These are phyloP conservation scores for Agroathelia rolfsii DNA, from an alignment of 1,284 basidiomycete genomes.

Conservation along the genomic window DNA sequence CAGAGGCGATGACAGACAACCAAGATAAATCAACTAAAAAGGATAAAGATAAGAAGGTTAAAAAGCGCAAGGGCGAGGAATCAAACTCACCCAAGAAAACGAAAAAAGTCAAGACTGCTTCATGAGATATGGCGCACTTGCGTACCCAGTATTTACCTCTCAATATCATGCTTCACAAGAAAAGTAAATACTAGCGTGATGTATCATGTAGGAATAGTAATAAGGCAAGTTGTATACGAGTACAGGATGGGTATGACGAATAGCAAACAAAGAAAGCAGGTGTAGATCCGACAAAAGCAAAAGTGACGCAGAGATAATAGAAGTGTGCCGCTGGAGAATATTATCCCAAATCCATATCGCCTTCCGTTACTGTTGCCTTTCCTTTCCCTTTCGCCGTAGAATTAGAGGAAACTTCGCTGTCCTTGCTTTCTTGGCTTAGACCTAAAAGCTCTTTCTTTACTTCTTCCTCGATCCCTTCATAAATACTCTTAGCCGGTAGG, in stretches of 20 bases:
- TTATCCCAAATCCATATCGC: conserved; percentile 49
- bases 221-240: conserved; percentile 15
- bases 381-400: conserved; percentile 20
- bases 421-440: conserved; percentile 8
- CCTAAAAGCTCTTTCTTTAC: conserved; percentile 22
- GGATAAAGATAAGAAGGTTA: conserved; percentile 26
- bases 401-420: too few relatives aligned
- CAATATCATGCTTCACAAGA: conserved; percentile 9
- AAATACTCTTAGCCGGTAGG: conserved; percentile 66
- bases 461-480: conserved; percentile 62
- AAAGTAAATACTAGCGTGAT: conserved; percentile 10
- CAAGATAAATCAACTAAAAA: conserved; percentile 12
- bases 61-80: conserved; percentile 36
- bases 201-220: conserved; percentile 16
- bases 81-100: conserved; percentile 26
- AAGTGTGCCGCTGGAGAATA: conserved; percentile 2
- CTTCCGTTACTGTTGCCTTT: conserved; percentile 34
- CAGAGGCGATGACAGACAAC: conserved; percentile 9
- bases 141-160: neutral
- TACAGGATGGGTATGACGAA: conserved; percentile 12
- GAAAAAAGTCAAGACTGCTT: conserved; percentile 33
- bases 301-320: too few relatives aligned
- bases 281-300: conserved; percentile 7
- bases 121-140: conserved; percentile 5
- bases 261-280: conserved; percentile 11